A percentile compares a stretch with the other conserved stretches of the same genome.
These are phyloP conservation scores for Populus pruinosa DNA, from an alignment of 345 rosid species.

Conservation along the genomic window DNA sequence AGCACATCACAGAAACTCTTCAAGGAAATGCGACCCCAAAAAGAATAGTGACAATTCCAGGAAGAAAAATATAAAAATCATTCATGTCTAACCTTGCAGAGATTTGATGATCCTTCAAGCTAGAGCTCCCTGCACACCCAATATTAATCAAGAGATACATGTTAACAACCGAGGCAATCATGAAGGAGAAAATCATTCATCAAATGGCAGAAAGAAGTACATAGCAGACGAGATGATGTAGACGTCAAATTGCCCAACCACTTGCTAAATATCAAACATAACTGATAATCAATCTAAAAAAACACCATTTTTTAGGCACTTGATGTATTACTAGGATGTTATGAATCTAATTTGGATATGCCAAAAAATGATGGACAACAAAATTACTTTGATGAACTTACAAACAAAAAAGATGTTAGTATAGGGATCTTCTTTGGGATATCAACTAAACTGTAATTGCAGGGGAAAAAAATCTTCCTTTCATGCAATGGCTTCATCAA, in stretches of 20 bases:
- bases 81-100: constrained; percentile 48
- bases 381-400: neutral
- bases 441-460: neutral
- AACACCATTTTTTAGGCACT: neutral
- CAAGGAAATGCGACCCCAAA: neutral
- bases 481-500: neutral
- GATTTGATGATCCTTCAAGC: constrained; percentile 33
- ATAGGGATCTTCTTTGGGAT: neutral
- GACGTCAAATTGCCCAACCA: neutral
- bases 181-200: constrained; percentile 2
- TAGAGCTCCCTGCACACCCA: constrained; percentile 49
- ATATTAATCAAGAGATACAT: neutral
- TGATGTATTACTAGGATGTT: neutral
- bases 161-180: constrained; percentile 18
- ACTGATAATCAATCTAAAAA: neutral
- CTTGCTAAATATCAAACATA: neutral
- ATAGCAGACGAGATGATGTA: neutral
- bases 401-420: neutral
- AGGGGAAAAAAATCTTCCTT: neutral
- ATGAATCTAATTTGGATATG: neutral
- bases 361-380: neutral
- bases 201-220: constrained; percentile 3
- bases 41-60: neutral
- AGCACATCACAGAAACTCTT: neutral
- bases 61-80: neutral